Percentiles rank a stretch among this genome's conserved stretches.
These are phyloP conservation scores for Fusarium sp. DNA, from an alignment of 2,329 filamentous ascomycete species.

Conservation along the genomic window DNA sequence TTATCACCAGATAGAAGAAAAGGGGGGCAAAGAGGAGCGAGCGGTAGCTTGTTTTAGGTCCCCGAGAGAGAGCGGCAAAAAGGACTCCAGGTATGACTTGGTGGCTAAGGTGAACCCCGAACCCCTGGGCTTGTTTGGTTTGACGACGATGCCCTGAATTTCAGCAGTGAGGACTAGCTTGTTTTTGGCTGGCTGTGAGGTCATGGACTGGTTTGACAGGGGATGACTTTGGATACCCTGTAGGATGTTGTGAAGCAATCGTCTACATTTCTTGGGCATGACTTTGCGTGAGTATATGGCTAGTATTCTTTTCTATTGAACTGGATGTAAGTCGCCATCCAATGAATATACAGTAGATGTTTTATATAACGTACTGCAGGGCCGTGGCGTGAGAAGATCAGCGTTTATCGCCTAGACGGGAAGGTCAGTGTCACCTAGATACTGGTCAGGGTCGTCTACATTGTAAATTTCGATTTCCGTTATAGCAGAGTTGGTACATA, in stretches of 20 bases:
- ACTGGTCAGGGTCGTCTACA: not conserved
- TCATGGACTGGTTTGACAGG: slow-evolving; percentile 31
- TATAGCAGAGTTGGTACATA: no score
- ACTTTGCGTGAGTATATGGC: not conserved
- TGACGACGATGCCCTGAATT: slow-evolving; percentile 37
- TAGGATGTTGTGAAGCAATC: slow-evolving; percentile 1
- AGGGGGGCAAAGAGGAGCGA: not conserved
- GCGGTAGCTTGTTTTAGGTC: slow-evolving; percentile 23
- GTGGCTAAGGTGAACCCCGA: slow-evolving; percentile 24
- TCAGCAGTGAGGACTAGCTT: slow-evolving; percentile 29
- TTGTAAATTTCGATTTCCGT: no score
- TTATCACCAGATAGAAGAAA: slow-evolving; percentile 22
- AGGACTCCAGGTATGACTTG: slow-evolving; percentile 7
- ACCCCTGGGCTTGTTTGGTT: slow-evolving; percentile 4
- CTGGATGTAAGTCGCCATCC: not conserved
- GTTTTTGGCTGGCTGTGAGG: slow-evolving; percentile 38
- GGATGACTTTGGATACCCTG: slow-evolving; percentile 23
- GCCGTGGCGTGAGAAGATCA: slow-evolving; percentile 17
- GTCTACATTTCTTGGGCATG: not conserved
- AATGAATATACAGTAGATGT: not conserved
- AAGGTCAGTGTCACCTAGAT: not conserved
- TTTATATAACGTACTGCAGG: slow-evolving; percentile 9
- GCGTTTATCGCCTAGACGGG: not conserved
- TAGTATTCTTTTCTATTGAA: not conserved
- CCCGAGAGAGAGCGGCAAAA: slow-evolving; percentile 9